These are phyloP conservation scores for Mycena maculata DNA, from an alignment of 768 basidiomycete genomes.

Conservation along the genomic window DNA sequence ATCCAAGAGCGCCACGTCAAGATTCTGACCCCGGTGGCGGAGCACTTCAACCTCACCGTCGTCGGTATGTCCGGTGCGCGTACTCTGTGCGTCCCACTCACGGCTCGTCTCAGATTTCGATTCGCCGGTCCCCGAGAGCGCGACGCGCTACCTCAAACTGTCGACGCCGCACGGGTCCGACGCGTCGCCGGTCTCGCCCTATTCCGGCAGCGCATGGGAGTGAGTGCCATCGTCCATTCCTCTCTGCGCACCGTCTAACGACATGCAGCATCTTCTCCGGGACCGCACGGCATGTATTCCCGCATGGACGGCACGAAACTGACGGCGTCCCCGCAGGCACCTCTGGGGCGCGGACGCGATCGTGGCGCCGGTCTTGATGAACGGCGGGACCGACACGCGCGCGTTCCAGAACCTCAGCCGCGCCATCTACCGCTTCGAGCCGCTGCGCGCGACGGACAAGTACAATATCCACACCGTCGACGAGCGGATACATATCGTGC, in stretches of 20 bases:
- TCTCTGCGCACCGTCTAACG: background rate
- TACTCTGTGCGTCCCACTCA: background rate
- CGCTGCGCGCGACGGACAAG: background rate
- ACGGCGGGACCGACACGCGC: conserved; percentile 23
- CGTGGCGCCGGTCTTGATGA: conserved; percentile 16
- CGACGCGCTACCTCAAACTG: conserved; percentile 19
- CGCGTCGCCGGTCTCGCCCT: conserved; percentile 26
- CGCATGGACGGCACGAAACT: background rate
- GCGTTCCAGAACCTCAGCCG: conserved; percentile 20
- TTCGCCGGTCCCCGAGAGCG: background rate
- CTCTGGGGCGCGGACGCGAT: conserved; percentile 21
- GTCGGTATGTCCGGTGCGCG: conserved; percentile 7
- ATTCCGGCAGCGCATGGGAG: conserved; percentile 24
- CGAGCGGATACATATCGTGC: conserved; percentile 22
- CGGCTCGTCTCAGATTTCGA: conserved; percentile 2
- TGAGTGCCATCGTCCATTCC: background rate
- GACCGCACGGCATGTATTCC: conserved; percentile 3
- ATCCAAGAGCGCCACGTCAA: conserved; percentile 16
- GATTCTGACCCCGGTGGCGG: conserved; percentile 13
- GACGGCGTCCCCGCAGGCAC: background rate
- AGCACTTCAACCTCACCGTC: conserved; percentile 19
- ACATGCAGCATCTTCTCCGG: conserved; percentile 12
- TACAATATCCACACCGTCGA: conserved; percentile 23
- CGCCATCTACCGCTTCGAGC: conserved; percentile 26
- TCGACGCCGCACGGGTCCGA: conserved; percentile 8